These are phyloP conservation scores for Nitzschia palea DNA, from an alignment of 108 stramenopile genomes.

Conservation along the genomic window DNA sequence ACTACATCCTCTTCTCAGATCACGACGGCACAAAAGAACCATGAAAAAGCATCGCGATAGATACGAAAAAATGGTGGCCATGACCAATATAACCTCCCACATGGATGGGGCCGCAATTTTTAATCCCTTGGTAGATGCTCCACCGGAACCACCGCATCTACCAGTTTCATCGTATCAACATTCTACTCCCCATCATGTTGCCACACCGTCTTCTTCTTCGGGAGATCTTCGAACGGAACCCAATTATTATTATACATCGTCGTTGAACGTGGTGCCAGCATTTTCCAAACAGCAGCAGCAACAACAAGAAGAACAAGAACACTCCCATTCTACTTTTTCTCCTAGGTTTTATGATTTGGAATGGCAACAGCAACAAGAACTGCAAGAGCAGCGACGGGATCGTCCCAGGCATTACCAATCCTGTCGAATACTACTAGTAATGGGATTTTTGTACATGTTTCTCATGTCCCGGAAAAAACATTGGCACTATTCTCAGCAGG, in stretches of 20 bases:
- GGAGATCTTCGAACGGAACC: background rate
- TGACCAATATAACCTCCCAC: background rate
- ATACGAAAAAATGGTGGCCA: too few relatives aligned
- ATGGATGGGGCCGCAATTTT: background rate
- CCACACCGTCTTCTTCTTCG: background rate
- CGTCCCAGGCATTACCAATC: too few relatives aligned
- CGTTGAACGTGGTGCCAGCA: background rate
- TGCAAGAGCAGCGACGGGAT: background rate
- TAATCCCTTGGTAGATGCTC: slow-evolving; percentile 5
- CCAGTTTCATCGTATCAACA: background rate
- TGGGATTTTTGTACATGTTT: background rate
- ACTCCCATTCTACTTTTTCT: background rate
- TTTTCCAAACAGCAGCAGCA: background rate
- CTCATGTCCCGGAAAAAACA: too few relatives aligned
- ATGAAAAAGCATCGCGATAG: too few relatives aligned
- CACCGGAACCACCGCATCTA: background rate
- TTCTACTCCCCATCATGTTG: background rate
- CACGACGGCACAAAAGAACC: too few relatives aligned
- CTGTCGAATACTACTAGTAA: background rate
- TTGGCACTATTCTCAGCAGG: too few relatives aligned
- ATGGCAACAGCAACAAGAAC: slow-evolving; percentile 3
- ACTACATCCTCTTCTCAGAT: too few relatives aligned
- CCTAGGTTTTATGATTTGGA: background rate
- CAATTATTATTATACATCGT: background rate
- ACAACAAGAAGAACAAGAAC: background rate